These are phyloP conservation scores for Talaromyces piceae DNA, from an alignment of 2,329 filamentous ascomycete genomes.

Conservation along the genomic window DNA sequence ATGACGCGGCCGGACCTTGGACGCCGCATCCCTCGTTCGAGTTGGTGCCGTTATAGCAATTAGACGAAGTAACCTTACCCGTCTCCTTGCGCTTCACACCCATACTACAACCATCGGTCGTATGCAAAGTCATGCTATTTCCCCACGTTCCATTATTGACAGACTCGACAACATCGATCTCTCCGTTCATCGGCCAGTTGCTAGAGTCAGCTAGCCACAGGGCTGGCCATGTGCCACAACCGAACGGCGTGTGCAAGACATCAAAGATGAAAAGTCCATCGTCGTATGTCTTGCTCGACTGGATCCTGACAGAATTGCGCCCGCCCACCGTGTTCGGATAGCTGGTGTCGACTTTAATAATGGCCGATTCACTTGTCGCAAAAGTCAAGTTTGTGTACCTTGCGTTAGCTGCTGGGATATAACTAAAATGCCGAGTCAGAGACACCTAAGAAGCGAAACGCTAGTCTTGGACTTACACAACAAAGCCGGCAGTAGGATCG, in stretches of 20 bases:
- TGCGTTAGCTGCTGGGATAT: slow-evolving; percentile 31
- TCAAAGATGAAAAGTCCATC: slow-evolving; percentile 63
- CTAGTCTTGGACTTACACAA: slow-evolving; percentile 34
- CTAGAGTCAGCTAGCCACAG: slow-evolving; percentile 57
- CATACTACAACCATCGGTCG: slow-evolving; percentile 47
- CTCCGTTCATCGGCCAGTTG: slow-evolving; percentile 58
- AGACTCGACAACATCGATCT: slow-evolving; percentile 58
- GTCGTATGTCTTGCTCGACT: slow-evolving; percentile 54
- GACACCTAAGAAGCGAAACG: slow-evolving; percentile 6
- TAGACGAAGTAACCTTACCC: slow-evolving; percentile 35
- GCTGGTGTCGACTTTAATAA: slow-evolving; percentile 55
- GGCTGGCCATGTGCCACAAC: slow-evolving; percentile 59
- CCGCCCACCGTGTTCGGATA: slow-evolving; percentile 52
- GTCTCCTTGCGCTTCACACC: slow-evolving; percentile 48
- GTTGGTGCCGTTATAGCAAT: slow-evolving; percentile 48
- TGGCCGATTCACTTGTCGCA: slow-evolving; percentile 45
- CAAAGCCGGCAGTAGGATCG: slow-evolving; percentile 40
- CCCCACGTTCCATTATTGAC: slow-evolving; percentile 49
- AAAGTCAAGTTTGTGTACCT: slow-evolving; percentile 52
- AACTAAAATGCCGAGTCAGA: slow-evolving; percentile 1
- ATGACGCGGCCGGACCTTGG: slow-evolving; percentile 36
- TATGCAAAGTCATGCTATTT: slow-evolving; percentile 56
- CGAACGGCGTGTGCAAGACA: slow-evolving; percentile 55
- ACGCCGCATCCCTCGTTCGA: slow-evolving; percentile 55
- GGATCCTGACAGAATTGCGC: slow-evolving; percentile 56